Evolutionary conservation across 345 rosid species (phyloP), one percentile per base, ranked within the genome.

Genomic region (Limnanthes douglasii): DNA sequence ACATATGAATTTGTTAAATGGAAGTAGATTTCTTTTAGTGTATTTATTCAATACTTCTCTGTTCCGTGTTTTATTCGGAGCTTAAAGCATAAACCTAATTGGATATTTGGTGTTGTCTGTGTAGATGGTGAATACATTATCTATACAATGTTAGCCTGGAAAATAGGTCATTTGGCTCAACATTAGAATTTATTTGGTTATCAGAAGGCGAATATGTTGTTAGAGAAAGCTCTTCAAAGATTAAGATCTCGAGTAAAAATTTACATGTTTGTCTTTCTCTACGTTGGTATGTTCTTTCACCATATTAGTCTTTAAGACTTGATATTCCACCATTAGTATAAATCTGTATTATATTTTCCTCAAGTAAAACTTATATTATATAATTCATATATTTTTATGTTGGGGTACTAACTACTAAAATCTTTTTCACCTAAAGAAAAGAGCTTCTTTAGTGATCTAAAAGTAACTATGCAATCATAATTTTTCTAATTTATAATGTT

Each of bases 41-140:
- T 39, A 45, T 18, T 10, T 50, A 20, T 32, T 50, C 9, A 23
- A 4, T 3, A 23, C 24, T 42, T 19, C 12, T 31, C 13, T 50
- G 28, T 50, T 12, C 33, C 56, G 9, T 65, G 25, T 21, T 49
- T 16, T 41, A 41, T 30, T 36, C 71, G 85, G 99, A 92, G 86
- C 61, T 66, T 92, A 59, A 85, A 72, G 70, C 96, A 92, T 70
- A 85, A 92, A 41, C 99, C 96, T 27, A 92, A 85, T 61, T 93
- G 96, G 53, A 71, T 96, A 61, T 92, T 81, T 51, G 96, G 81
- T 41, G 96, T 81, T 35, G 99, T 92, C 31, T 85, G 99, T 55
- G 99, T 96, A 53, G 99, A 85, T 56, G 99, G 99, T 19, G 99
- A 92, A 53, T 92, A 75, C 57, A 81, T 92, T 43, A 92, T 85